phyloP scores from a whole-genome alignment of 345 rosid genomes.

The Citrus sp. region DNA sequence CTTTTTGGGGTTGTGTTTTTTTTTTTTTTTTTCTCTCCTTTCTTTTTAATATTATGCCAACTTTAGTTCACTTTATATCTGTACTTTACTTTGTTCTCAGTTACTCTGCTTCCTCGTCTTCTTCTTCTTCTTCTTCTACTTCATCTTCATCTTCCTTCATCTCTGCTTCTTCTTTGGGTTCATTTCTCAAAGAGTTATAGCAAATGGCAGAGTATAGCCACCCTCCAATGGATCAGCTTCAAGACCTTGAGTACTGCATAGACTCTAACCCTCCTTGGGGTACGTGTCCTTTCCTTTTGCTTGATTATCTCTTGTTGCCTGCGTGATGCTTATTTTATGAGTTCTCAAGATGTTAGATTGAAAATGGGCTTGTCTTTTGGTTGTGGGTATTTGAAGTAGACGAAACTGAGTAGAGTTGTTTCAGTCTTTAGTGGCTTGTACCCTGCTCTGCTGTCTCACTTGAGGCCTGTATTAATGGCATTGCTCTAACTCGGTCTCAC shows the following conservation, averaged over 20 bases:
- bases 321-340: background rate
- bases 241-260: slow-evolving; percentile 98
- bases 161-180: slow-evolving; percentile 2
- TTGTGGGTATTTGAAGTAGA: slow-evolving; percentile 7
- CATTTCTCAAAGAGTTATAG: slow-evolving; percentile 6
- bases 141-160: slow-evolving; percentile 9
- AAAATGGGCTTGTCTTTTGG: slow-evolving; percentile 1
- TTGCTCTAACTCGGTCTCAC: background rate
- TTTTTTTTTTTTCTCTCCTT: background rate
- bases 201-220: slow-evolving; percentile 65
- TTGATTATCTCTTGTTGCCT: background rate
- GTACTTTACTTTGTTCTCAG: slow-evolving; percentile 36
- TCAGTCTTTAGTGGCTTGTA: background rate
- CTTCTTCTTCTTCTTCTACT: background rate
- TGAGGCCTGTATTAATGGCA: background rate
- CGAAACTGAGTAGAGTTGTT: background rate
- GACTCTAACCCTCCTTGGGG: slow-evolving; percentile 99
- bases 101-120: slow-evolving; percentile 13
- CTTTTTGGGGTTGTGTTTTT: slow-evolving; percentile 13
- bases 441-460: background rate
- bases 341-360: background rate
- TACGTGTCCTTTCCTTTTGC: slow-evolving; percentile 24
- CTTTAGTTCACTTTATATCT: slow-evolving; percentile 56
- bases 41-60: slow-evolving; percentile 2
- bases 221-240: slow-evolving; percentile 94